Base-by-base conservation (phyloP, 345 rosid species). In the Rubroshorea leprosula region DNA sequence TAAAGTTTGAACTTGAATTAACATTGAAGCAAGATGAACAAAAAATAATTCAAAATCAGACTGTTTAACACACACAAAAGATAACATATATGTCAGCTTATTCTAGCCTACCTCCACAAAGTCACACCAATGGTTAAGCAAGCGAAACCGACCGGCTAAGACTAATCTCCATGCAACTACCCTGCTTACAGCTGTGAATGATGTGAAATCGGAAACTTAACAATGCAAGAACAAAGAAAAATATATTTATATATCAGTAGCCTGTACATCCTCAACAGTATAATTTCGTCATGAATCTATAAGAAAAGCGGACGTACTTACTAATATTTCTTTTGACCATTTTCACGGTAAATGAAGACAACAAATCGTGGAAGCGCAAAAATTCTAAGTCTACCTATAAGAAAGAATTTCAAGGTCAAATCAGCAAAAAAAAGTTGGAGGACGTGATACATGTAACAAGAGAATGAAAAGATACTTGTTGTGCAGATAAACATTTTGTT, bases 271-370 rank as follows among this genome's bases (percentile, higher is more conserved):
- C 31, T 27, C 31, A 27, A 27, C 31, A 27, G 4, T 35, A 35
- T 35, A 13, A 35, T 13, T 35, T 35, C 41, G n/a, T n/a, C n/a
- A 35, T 35, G 12, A 35, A 6, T 35, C 41, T 35, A 6, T 29
- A 22, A 62, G 6, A 51, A 22, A 21, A 16, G 31, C 38, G 21
- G 51, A 11, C 55, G 59, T 74, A 77, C 90, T 84, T 80, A 93
- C 99, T 80, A 66, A 86, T 83, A 69, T 78, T n/a, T 93, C 83
- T 89, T 93, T 61, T 93, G 99, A 49, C 99, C 91, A 24, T 86
- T 89, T 75, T 83, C 94, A 19, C 97, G 96, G 71, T 91, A 93
- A 64, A 89, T 73, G 67, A 93, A 89, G 80, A 84, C 89, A 60
- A 87, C 97, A 85, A 93, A 67, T 93, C 97, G 74, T 93, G 89